These are phyloP conservation scores for Arthroderma sp. DNA, from an alignment of 2,329 filamentous ascomycete species.

Conservation along the genomic window DNA sequence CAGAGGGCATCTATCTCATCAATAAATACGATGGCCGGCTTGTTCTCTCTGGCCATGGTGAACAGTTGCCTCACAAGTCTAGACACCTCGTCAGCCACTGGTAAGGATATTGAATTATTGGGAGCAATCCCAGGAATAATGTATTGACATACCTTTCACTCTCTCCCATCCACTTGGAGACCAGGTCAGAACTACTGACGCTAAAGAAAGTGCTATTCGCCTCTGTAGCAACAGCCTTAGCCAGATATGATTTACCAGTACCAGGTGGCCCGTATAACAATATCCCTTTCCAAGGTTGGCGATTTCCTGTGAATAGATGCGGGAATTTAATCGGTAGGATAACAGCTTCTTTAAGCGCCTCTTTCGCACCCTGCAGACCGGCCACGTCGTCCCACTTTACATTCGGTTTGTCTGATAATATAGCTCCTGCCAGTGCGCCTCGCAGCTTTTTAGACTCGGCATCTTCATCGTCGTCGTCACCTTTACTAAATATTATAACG, in stretches of 20 bases:
- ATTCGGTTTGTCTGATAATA: conserved; percentile 89
- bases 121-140: too few species aligned
- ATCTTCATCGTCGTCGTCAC: conserved; percentile 55
- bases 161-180: conserved; percentile 99
- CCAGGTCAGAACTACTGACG: conserved; percentile 89
- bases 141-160: conserved; percentile 64
- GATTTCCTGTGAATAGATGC: conserved; percentile 86
- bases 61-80: conserved; percentile 94
- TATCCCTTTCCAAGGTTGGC: conserved; percentile 97
- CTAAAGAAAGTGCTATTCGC: conserved; percentile 99
- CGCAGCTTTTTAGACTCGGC: conserved; percentile 92
- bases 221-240: conserved; percentile 94
- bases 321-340: conserved; percentile 97
- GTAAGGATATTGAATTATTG: too few species aligned
- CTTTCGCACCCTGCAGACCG: conserved; percentile 84
- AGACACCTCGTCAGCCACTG: background rate
- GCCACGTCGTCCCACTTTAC: conserved; percentile 98
- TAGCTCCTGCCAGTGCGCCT: conserved; percentile 79
- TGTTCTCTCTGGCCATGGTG: conserved; percentile 95
- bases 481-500: conserved; percentile 23
- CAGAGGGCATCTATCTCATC: conserved; percentile 96
- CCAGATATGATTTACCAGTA: conserved; percentile 94
- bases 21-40: conserved; percentile 96
- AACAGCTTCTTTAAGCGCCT: conserved; percentile 94
- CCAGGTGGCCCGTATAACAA: conserved; percentile 89